These are phyloP conservation scores for Rhizopus sp. DNA, from an alignment of 371 early-diverging fungal genomes.

Conservation along the genomic window DNA sequence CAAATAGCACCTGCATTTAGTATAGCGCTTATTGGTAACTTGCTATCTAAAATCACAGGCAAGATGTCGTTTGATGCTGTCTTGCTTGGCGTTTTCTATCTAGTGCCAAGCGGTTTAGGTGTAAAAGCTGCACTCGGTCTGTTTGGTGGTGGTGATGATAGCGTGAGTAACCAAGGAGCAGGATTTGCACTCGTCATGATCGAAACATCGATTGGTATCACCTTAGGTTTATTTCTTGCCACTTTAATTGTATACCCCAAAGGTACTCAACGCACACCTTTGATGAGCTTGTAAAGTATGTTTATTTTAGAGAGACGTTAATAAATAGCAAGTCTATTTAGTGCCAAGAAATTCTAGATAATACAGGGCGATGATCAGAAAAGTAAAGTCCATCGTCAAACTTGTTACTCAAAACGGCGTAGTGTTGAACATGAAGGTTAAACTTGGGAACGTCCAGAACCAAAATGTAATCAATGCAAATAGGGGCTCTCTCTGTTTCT, in stretches of 20 bases:
- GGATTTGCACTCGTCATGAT: conserved; percentile 55
- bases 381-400: conserved; percentile 23
- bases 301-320: conserved; percentile 1
- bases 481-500: conserved; percentile 38
- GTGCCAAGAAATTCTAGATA: conserved; percentile 42
- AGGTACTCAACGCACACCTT: conserved; percentile 54
- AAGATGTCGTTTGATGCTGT: conserved; percentile 60
- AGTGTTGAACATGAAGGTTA: conserved; percentile 17
- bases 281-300: conserved; percentile 57
- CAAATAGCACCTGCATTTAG: conserved; percentile 56
- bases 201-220: conserved; percentile 48
- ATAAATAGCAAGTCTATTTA: not conserved
- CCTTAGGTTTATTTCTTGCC: conserved; percentile 60
- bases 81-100: conserved; percentile 51
- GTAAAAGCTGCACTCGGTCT: conserved; percentile 46
- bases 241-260: conserved; percentile 60
- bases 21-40: conserved; percentile 57
- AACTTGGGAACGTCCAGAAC: conserved; percentile 9
- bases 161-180: conserved; percentile 41
- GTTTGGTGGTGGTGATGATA: conserved; percentile 35
- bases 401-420: conserved; percentile 18
- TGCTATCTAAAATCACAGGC: conserved; percentile 52
- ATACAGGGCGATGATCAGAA: conserved; percentile 57
- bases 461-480: conserved; percentile 50
- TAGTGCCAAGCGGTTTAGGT: conserved; percentile 60